Conservation (phyloP, 768 basidiomycete genomes). For the Amanita rimosa region DNA sequence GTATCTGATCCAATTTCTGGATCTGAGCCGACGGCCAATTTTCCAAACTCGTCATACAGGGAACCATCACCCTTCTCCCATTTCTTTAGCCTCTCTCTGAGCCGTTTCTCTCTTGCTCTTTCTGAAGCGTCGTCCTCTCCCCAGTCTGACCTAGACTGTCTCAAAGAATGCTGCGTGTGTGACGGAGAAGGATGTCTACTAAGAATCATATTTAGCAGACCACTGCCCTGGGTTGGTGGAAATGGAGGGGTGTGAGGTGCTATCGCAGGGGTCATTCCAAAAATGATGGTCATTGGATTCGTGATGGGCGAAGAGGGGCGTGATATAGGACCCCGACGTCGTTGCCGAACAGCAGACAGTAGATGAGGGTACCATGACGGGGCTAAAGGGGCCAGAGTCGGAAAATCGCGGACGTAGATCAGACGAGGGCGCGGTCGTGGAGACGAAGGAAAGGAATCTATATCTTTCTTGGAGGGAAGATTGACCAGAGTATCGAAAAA, state of each 20-base stretch:
- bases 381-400: conserved; percentile 61
- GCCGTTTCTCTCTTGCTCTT: conserved; percentile 58
- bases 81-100: conserved; percentile 56
- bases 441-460: conserved; percentile 17
- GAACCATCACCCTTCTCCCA: conserved; percentile 60
- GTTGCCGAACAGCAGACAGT: conserved; percentile 63
- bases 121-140: conserved; percentile 57
- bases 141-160: conserved; percentile 39
- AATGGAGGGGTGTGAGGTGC: conserved; percentile 28
- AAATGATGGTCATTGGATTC: conserved; percentile 73
- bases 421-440: conserved; percentile 47
- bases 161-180: conserved; percentile 19
- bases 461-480: conserved; percentile 24
- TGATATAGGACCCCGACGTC: conserved; percentile 55
- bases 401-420: conserved; percentile 77
- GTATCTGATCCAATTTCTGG: conserved; percentile 18
- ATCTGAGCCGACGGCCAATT: conserved; percentile 29
- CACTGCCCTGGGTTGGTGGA: conserved; percentile 18
- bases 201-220: conserved; percentile 34
- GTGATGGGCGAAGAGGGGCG: conserved; percentile 46
- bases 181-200: conserved; percentile 24
- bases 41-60: conserved; percentile 56
- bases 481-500: conserved; percentile 79
- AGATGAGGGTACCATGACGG: conserved; percentile 75
- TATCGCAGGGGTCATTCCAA: conserved; percentile 80